phyloP scores from a whole-genome alignment of 371 early-diverging fungal genomes.

The Dinochytrium kinnereticum region DNA sequence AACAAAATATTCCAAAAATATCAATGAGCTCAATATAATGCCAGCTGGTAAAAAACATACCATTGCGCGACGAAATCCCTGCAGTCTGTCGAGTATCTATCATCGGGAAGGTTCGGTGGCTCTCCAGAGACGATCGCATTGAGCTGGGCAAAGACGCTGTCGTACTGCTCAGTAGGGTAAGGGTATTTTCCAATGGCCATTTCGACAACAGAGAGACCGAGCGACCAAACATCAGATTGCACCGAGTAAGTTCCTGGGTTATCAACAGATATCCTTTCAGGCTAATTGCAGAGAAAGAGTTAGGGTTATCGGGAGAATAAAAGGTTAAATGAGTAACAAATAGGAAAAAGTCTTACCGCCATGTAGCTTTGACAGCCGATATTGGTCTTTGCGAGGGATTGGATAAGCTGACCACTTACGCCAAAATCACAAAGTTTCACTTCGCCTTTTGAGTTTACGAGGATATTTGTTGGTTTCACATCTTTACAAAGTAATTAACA shows the following conservation, averaged over 20 bases:
- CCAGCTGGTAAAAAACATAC: conserved; percentile 45
- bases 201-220: conserved; percentile 90
- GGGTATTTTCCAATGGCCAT: conserved; percentile 90
- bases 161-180: conserved; percentile 59
- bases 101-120: conserved; percentile 74
- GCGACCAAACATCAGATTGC: conserved; percentile 93
- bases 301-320: not conserved
- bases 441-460: conserved; percentile 83
- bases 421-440: conserved; percentile 92
- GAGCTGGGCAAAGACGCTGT: conserved; percentile 83
- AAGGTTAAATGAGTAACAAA: not conserved
- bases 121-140: conserved; percentile 84
- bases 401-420: conserved; percentile 79
- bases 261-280: conserved; percentile 87
- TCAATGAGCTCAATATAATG: not conserved
- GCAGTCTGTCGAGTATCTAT: conserved; percentile 70
- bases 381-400: conserved; percentile 91
- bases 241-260: conserved; percentile 86
- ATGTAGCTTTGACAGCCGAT: conserved; percentile 95
- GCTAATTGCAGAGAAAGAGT: conserved; percentile 60
- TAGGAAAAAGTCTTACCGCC: conserved; percentile 66
- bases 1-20: not conserved
- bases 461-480: conserved; percentile 94
- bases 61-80: conserved; percentile 80
- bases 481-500: conserved; percentile 54